Evolutionary conservation across 2,329 filamentous ascomycete genomes (phyloP), one percentile per base, ranked within the genome.

Genomic region (Monilinia aucupariae): DNA sequence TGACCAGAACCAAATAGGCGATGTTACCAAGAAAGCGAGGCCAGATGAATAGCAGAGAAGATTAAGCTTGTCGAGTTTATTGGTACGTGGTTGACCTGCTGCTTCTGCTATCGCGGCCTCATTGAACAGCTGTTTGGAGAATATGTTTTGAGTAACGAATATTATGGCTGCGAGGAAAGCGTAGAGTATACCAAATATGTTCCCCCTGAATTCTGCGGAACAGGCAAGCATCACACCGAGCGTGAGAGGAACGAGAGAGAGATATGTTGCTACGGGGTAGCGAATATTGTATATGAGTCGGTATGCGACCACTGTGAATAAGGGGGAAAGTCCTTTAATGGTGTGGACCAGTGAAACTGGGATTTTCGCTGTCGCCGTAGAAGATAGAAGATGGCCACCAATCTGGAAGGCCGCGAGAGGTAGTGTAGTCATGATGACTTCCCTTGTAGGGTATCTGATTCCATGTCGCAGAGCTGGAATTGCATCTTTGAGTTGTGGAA

Each of bases 111-210:
- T 87, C 8, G 91, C 88, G 8, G 91, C 91, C 73, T 97, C 92
- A 75, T 97, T 99, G 80, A 99, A 99, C 12, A 99, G 85, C 68
- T 91, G 91, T 77, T 99, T 99, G 25, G 93, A 97, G 68, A 97
- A 96, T 63, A 99, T 99, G 74, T 99, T 99, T 74, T 99, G 94
- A 0, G 92, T 94, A 43, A 99, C 94, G 73, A 99, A 99, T 68
- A 97, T 89, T 62, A 97, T 80, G 9, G 94, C 91, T n/a, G 91
- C 92, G 41, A 91, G 79, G 45, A 99, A 87, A 4, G 94, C 92
- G 71, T 92, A 93, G 13, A 93, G 71, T 22, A 99, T 89, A n/a
- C 94, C 94, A 59, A 94, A 82, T 66, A 97, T 83, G 73, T 99
- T 92, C 37, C 90, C 93, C 27, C 86, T 88, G 70, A 96, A 92